Evolutionary conservation across 768 basidiomycete genomes (phyloP), one percentile per base, ranked within the genome.

Genomic region (Arthromyces matolae): DNA sequence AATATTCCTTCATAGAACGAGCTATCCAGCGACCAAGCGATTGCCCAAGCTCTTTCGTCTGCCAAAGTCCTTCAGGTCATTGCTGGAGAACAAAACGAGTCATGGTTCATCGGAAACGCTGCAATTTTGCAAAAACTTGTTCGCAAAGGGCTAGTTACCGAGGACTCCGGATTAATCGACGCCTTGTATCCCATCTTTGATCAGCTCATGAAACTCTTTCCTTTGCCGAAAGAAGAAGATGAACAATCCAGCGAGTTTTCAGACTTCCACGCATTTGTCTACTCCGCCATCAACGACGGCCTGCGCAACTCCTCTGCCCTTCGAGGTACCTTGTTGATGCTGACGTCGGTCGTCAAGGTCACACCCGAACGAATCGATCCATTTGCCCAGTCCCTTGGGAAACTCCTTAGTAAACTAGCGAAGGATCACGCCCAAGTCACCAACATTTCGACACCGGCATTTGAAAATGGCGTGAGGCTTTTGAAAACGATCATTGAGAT

Each of bases 61-160:
- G 89, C 90, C 12, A 91, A 90, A 61, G 91, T 96, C 20, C 76
- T 99, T 20, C 87, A 92, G 47, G 83, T 93, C 18, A 84, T 96
- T 33, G 75, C 90, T 2, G 74, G 83, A 0, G 89, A 89, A 59
- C 90, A 95, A 60, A 77, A 85, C 16, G 85, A 93, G 55, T 64
- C 76, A 0, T 99, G 95, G 95, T 89, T 86, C 61, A 69, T 61
- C 4, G 58, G 72, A 18, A 93, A 97, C 60, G 80, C 88, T 1
- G 63, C 71, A 4, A 75, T 84, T 12, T 73, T 98, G 6, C 85
- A 87, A 56, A 86, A 86, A 54, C 80, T 98, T 19, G 76, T 98
- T 45, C 86, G 90, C 53, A 95, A 91, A 68, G 89, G 92, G 13
- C 75, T 95, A 61, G 67, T 84, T 13, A 83, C 82, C 18, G 92